These are phyloP conservation scores for Alternaria arborescens DNA, from an alignment of 2,329 filamentous ascomycete genomes.

Conservation along the genomic window DNA sequence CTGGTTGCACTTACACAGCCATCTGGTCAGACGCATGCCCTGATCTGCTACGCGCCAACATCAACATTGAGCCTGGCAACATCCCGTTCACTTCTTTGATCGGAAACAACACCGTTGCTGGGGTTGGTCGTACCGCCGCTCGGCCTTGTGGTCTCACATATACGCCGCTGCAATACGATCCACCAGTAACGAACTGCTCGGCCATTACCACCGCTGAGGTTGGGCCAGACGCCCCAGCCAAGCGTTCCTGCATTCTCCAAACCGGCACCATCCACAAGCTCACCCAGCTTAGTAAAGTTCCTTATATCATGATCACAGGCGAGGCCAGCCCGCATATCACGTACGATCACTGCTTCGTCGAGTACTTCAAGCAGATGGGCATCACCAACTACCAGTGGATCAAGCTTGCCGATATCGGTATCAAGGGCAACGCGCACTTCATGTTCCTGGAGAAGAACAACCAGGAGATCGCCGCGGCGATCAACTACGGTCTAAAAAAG, in stretches of 20 bases:
- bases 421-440: slow-evolving; percentile 65
- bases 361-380: slow-evolving; percentile 53
- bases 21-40: slow-evolving; percentile 36
- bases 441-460: slow-evolving; percentile 65
- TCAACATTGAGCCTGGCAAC: slow-evolving; percentile 34
- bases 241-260: slow-evolving; percentile 28
- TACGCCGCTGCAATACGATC: slow-evolving; percentile 26
- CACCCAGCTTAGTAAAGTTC: slow-evolving; percentile 33
- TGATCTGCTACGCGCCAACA: slow-evolving; percentile 27
- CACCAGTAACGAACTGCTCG: slow-evolving; percentile 25
- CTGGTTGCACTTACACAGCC: slow-evolving; percentile 30
- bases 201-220: slow-evolving; percentile 24
- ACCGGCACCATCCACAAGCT: slow-evolving; percentile 28
- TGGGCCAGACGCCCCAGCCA: slow-evolving; percentile 16
- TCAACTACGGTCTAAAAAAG: slow-evolving; percentile 13
- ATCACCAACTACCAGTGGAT: slow-evolving; percentile 54
- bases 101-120: background rate
- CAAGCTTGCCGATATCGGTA: slow-evolving; percentile 54
- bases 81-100: slow-evolving; percentile 25
- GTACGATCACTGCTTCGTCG: slow-evolving; percentile 45
- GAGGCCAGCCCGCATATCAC: slow-evolving; percentile 43
- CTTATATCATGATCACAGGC: slow-evolving; percentile 43
- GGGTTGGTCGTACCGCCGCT: slow-evolving; percentile 24
- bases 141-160: slow-evolving; percentile 33
- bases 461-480: slow-evolving; percentile 50